Percentiles rank a stretch among this genome's conserved stretches.
phyloP scores from a whole-genome alignment of 192 early-diverging fungal species.

The Linderina pennispora region DNA sequence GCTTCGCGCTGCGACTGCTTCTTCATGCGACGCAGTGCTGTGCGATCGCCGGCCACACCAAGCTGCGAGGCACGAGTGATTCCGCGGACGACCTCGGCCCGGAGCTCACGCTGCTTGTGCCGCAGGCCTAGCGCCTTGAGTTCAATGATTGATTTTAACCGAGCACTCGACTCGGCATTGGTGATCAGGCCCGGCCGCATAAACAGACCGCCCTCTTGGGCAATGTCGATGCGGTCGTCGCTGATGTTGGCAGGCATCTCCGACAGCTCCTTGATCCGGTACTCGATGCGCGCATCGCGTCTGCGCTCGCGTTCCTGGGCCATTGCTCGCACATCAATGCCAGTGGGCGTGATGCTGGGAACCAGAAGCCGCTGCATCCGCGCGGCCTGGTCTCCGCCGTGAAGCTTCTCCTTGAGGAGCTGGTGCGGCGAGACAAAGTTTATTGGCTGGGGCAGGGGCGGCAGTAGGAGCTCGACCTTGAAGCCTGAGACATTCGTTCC shows the following conservation, averaged over 20 bases:
- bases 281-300: conserved; percentile 59
- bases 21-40: conserved; percentile 71
- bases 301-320: conserved; percentile 73
- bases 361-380: conserved; percentile 67
- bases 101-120: conserved; percentile 69
- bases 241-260: conserved; percentile 58
- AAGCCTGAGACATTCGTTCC: conserved; percentile 2
- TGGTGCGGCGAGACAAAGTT: conserved; percentile 49
- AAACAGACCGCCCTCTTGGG: conserved; percentile 4
- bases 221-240: conserved; percentile 42
- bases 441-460: conserved; percentile 22
- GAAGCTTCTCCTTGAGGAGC: conserved; percentile 53
- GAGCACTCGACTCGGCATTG: conserved; percentile 44
- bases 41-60: conserved; percentile 72
- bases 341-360: conserved; percentile 66
- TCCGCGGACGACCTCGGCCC: conserved; percentile 67
- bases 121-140: conserved; percentile 77
- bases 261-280: conserved; percentile 77
- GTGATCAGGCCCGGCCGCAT: conserved; percentile 22
- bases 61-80: conserved; percentile 70
- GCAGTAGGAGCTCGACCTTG: conserved; percentile 28
- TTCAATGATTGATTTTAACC: conserved; percentile 80
- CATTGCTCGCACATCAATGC: conserved; percentile 74
- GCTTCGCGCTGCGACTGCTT: conserved; percentile 79
- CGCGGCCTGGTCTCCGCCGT: conserved; percentile 29